A percentile compares a stretch with the other conserved stretches of the same genome.
These are phyloP conservation scores for barrel medic (Medicago truncatula) DNA, from an alignment of 306 rosid genomes.

Conservation along the genomic window DNA sequence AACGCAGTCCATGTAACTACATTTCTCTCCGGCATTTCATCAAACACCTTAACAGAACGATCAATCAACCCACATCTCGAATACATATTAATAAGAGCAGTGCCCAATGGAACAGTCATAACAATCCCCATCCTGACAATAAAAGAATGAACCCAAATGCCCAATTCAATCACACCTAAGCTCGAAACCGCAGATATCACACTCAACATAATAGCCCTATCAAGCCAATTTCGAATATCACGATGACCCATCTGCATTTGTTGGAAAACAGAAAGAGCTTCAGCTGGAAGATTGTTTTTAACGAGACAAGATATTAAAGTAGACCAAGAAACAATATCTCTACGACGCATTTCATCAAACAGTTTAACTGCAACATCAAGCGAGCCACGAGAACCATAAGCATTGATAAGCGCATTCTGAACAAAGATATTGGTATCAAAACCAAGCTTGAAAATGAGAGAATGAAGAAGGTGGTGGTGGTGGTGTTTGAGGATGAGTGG, in stretches of 20 bases:
- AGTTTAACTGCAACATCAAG: constrained; percentile 46
- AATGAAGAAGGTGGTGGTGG: constrained; percentile 39
- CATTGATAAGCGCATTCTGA: constrained; percentile 52
- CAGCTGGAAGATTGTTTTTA: constrained; percentile 46
- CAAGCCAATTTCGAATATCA: constrained; percentile 37
- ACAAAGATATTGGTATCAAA: constrained; percentile 53
- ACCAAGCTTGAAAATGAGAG: constrained; percentile 58
- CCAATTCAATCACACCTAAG: constrained; percentile 65
- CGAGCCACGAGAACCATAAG: constrained; percentile 51
- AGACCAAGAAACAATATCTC: constrained; percentile 71
- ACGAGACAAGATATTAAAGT: constrained; percentile 51
- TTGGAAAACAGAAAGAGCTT: constrained; percentile 56
- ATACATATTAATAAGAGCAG: constrained; percentile 68
- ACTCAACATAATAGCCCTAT: constrained; percentile 56
- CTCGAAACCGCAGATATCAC: constrained; percentile 59
- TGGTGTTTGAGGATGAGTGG: constrained; percentile 60
- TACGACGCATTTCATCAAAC: constrained; percentile 56
- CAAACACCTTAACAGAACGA: constrained; percentile 55
- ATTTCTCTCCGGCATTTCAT: constrained; percentile 57
- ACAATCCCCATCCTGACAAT: constrained; percentile 41
- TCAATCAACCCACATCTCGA: constrained; percentile 65
- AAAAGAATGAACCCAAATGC: constrained; percentile 56
- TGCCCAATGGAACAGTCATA: constrained; percentile 56
- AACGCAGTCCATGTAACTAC: constrained; percentile 61
- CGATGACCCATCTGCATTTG: constrained; percentile 57